A percentile compares a stretch with the other conserved stretches of the same genome.
These are phyloP conservation scores for Exobasidium rhododendri DNA, from an alignment of 1,284 basidiomycete species.

Conservation along the genomic window DNA sequence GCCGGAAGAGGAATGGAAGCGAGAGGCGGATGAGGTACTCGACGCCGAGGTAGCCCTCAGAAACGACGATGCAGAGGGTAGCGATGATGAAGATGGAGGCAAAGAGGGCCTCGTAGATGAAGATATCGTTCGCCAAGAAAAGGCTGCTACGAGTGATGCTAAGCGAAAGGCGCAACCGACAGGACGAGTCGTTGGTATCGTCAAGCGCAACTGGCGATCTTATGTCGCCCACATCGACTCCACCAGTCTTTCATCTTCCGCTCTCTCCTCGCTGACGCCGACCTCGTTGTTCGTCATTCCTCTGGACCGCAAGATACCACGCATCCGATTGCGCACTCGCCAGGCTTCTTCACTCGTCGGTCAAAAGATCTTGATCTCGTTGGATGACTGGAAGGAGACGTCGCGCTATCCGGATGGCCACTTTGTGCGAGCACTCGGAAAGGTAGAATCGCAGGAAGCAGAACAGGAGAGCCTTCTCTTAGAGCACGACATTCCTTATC, in stretches of 20 bases:
- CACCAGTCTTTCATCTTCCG: constrained; percentile 71
- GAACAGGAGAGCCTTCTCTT: constrained; percentile 91
- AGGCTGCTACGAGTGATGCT: constrained; percentile 37
- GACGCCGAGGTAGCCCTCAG: constrained; percentile 74
- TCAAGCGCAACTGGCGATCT: constrained; percentile 87
- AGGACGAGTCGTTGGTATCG: constrained; percentile 82
- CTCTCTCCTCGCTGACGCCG: constrained; percentile 72
- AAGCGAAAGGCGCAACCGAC: constrained; percentile 64
- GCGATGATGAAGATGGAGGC: constrained; percentile 58
- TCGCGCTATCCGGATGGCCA: constrained; percentile 96
- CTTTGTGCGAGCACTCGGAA: constrained; percentile 87
- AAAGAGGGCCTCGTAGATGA: constrained; percentile 28
- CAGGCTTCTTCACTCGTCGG: constrained; percentile 83
- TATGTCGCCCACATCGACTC: constrained; percentile 96
- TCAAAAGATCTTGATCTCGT: constrained; percentile 93
- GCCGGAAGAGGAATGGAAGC: constrained; percentile 84
- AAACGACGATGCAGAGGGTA: constrained; percentile 74
- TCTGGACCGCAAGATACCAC: constrained; percentile 83
- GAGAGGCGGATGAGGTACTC: constrained; percentile 84
- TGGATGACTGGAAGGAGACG: constrained; percentile 83
- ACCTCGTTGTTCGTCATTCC: constrained; percentile 95
- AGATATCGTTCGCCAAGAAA: constrained; percentile 56
- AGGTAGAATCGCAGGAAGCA: constrained; percentile 88
- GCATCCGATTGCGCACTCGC: constrained; percentile 88
- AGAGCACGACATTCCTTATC: constrained; percentile 94